A percentile compares a stretch with the other conserved stretches of the same genome.
phyloP scores from a whole-genome alignment of 257 asterid genomes.

The Thymus mandschuricus region DNA sequence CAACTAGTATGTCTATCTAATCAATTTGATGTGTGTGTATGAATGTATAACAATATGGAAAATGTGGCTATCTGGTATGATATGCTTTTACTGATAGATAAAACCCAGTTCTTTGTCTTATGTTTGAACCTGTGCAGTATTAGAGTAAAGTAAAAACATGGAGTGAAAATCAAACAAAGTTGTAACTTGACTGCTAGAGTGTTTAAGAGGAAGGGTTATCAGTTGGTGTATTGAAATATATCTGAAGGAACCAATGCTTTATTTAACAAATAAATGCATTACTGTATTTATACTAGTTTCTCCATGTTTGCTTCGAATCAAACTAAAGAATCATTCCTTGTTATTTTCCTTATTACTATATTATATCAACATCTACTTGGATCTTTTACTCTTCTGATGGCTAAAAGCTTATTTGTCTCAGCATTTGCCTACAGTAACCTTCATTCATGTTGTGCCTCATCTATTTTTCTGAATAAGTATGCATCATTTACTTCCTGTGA shows the following conservation, averaged over 20 bases:
- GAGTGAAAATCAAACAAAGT: neutral
- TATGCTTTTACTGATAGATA: neutral
- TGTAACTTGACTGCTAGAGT: neutral
- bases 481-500: neutral
- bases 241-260: neutral
- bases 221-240: neutral
- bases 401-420: neutral
- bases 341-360: neutral
- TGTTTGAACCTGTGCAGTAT: neutral
- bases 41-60: conserved; percentile 7
- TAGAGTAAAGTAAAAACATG: conserved; percentile 1
- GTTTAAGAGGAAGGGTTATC: neutral
- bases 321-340: neutral
- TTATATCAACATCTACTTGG: neutral
- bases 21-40: conserved; percentile 4
- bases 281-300: neutral
- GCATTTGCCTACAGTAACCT: neutral
- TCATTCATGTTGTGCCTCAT: neutral
- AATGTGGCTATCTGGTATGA: neutral
- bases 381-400: neutral
- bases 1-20: conserved; percentile 66
- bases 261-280: neutral
- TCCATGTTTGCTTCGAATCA: neutral
- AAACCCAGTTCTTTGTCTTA: neutral
- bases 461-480: conserved; percentile 7